A percentile compares a stretch with the other conserved stretches of the same genome.
Evolutionary conservation across 352 stramenopile genomes (phyloP).

Genomic region (Globisporangium ultimum): DNA sequence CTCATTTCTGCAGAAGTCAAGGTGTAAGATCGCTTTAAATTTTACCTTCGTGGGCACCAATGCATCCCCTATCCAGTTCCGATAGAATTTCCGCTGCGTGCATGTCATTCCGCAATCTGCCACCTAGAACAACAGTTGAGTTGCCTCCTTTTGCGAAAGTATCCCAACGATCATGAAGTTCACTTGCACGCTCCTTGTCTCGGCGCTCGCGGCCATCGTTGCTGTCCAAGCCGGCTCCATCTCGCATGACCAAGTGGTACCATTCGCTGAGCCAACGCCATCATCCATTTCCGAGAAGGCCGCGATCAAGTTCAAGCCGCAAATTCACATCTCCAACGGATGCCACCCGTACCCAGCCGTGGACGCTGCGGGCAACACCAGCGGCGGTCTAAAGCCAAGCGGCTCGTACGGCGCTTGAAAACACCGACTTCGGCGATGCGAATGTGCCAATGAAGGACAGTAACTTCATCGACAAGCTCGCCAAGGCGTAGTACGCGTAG

Average conservation of each 20-base stretch:
- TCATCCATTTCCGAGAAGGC: slow-evolving; percentile 15
- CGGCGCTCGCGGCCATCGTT: slow-evolving; percentile 7
- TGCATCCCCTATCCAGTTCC: too few relatives aligned
- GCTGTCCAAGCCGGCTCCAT: slow-evolving; percentile 14
- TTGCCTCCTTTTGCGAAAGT: slow-evolving; percentile 4
- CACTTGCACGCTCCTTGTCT: slow-evolving; percentile 12
- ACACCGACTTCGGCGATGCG: slow-evolving; percentile 16
- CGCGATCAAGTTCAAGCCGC: slow-evolving; percentile 26
- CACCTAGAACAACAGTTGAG: slow-evolving; percentile 7
- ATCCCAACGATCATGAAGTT: neutral
- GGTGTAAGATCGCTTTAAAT: too few relatives aligned
- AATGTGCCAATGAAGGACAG: slow-evolving; percentile 24
- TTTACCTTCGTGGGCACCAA: too few relatives aligned
- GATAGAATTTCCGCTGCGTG: too few relatives aligned
- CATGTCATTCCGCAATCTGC: too few relatives aligned
- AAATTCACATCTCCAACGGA: slow-evolving; percentile 31
- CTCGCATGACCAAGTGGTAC: slow-evolving; percentile 19
- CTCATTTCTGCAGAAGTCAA: too few relatives aligned
- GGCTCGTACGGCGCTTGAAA: slow-evolving; percentile 15
- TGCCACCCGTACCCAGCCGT: slow-evolving; percentile 39
- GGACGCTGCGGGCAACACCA: slow-evolving; percentile 21
- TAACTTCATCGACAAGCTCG: slow-evolving; percentile 22
- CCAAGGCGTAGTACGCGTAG: slow-evolving; percentile 11
- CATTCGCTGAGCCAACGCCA: slow-evolving; percentile 21
- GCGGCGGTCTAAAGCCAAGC: slow-evolving; percentile 21